Conservation (phyloP, 208 protist genomes). For the Wallacemonas collosoma region DNA sequence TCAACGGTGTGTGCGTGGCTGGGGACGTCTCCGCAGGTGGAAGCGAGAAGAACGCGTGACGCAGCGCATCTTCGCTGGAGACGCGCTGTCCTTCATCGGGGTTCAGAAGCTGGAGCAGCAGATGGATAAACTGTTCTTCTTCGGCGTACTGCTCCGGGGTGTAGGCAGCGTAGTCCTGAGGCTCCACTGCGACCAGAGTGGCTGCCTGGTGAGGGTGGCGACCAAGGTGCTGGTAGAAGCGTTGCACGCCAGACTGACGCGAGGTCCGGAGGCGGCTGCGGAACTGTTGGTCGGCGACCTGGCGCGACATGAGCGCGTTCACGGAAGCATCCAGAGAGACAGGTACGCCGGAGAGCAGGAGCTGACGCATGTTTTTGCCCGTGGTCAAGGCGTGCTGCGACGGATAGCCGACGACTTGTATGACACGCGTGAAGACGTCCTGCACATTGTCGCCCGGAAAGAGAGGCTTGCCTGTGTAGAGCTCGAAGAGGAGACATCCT, state of each 20-base stretch:
- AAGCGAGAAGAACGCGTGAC: constrained; percentile 61
- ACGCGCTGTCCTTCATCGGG: constrained; percentile 64
- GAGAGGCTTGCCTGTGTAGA: constrained; percentile 92
- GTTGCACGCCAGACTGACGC: constrained; percentile 12
- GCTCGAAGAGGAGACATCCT: constrained; percentile 91
- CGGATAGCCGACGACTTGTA: constrained; percentile 87
- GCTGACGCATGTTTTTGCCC: constrained; percentile 39
- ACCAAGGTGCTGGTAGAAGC: constrained; percentile 13
- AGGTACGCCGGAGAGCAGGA: constrained; percentile 31
- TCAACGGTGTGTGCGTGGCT: constrained; percentile 3
- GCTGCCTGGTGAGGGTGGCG: constrained; percentile 3
- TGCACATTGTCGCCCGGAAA: constrained; percentile 92
- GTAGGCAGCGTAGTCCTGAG: constrained; percentile 14
- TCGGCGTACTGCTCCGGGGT: constrained; percentile 24
- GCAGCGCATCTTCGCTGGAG: constrained; percentile 66
- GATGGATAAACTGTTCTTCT: constrained; percentile 51
- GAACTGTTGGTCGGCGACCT: constrained; percentile 11
- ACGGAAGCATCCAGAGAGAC: neutral
- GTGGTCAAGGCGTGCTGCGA: constrained; percentile 63
- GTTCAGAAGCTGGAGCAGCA: constrained; percentile 70
- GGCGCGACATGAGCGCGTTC: constrained; percentile 1
- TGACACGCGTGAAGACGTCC: constrained; percentile 92
- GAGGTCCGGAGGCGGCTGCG: constrained; percentile 1
- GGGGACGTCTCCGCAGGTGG: neutral
- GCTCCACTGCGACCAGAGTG: neutral